Percentiles rank a stretch among this genome's conserved stretches.
These are phyloP conservation scores for Nepenthes gracilis DNA, from an alignment of 148 eudicot genomes.

Conservation along the genomic window DNA sequence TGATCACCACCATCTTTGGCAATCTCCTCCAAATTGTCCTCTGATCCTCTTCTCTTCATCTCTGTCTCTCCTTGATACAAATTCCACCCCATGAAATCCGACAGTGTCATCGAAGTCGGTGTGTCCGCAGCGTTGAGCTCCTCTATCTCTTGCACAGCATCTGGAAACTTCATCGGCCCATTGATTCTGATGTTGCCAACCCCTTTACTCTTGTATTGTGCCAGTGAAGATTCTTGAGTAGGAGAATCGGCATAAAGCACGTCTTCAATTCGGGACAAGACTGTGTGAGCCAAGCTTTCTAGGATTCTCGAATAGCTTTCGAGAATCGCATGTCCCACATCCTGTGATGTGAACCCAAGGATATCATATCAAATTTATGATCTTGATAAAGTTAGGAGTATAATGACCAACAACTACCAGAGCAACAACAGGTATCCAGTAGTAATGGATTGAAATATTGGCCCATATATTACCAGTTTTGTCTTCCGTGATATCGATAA, in stretches of 20 bases:
- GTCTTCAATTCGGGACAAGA: constrained; percentile 67
- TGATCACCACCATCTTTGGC: constrained; percentile 9
- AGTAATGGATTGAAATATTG: too few relatives aligned
- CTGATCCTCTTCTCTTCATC: constrained; percentile 20
- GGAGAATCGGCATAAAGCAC: constrained; percentile 55
- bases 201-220: constrained; percentile 18
- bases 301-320: constrained; percentile 84
- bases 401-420: too few relatives aligned
- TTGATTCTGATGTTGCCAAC: constrained; percentile 12
- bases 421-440: too few relatives aligned
- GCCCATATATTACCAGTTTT: background rate
- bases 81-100: constrained; percentile 73
- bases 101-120: constrained; percentile 57
- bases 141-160: constrained; percentile 48
- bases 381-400: background rate
- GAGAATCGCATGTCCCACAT: constrained; percentile 60
- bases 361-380: background rate
- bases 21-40: constrained; percentile 17
- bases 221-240: constrained; percentile 37
- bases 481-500: too few relatives aligned
- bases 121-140: constrained; percentile 32
- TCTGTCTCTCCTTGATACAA: constrained; percentile 29
- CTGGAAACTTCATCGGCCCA: constrained; percentile 16
- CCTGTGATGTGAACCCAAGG: constrained; percentile 22
- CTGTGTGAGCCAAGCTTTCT: constrained; percentile 69